Percentiles rank a stretch among this genome's conserved stretches.
Evolutionary conservation across 345 rosid species (phyloP).

Genomic region (Salix exigua): DNA sequence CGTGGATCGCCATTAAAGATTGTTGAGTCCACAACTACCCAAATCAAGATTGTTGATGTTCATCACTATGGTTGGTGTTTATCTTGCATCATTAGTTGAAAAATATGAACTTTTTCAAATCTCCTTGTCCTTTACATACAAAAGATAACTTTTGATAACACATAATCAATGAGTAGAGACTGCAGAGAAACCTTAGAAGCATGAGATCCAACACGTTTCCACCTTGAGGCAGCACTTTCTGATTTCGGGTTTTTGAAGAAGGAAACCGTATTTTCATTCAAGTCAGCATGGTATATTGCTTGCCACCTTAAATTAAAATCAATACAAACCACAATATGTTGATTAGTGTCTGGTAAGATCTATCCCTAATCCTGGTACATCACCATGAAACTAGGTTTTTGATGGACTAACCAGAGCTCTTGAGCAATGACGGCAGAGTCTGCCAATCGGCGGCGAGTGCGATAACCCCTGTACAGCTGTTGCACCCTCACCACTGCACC

Average conservation of each 20-base stretch:
- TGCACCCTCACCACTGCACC: constrained; percentile 72
- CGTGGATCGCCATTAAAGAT: too few relatives aligned
- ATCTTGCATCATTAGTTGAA: too few relatives aligned
- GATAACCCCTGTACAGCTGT: constrained; percentile 82
- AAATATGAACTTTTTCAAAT: too few relatives aligned
- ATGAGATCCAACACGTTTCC: constrained; percentile 66
- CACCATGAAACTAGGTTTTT: neutral
- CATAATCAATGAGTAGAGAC: neutral
- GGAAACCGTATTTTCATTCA: constrained; percentile 72
- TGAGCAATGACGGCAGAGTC: constrained; percentile 85
- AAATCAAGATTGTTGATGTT: too few relatives aligned
- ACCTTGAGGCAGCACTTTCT: constrained; percentile 66
- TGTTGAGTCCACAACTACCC: too few relatives aligned
- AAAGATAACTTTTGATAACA: neutral
- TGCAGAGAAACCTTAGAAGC: constrained; percentile 64
- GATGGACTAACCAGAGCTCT: constrained; percentile 60
- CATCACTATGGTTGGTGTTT: too few relatives aligned
- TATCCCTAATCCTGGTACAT: too few relatives aligned
- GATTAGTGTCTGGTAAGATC: neutral
- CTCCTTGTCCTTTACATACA: neutral
- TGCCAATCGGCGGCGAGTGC: constrained; percentile 83
- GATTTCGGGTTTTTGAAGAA: constrained; percentile 58
- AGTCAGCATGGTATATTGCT: constrained; percentile 67
- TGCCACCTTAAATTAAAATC: constrained; percentile 59
- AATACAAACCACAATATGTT: neutral